These are phyloP conservation scores for Chenopodium suecicum DNA, from an alignment of 148 eudicot species.

Conservation along the genomic window DNA sequence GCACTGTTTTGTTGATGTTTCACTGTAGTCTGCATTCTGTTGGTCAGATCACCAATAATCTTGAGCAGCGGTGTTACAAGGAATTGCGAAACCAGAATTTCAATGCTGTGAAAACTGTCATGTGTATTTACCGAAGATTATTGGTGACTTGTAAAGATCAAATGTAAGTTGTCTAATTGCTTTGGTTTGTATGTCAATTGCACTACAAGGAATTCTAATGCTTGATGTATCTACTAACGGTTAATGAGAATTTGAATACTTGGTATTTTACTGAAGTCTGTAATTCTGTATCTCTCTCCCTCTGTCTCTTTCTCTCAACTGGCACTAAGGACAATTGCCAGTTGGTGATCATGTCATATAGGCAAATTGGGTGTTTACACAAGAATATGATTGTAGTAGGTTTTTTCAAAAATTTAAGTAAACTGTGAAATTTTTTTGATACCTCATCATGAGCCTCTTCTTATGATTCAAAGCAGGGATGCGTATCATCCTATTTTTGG, in stretches of 20 bases:
- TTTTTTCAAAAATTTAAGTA: background rate
- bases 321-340: background rate
- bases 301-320: background rate
- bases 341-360: background rate
- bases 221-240: too few species aligned
- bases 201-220: background rate
- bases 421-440: background rate
- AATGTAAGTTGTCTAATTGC: slow-evolving; percentile 58
- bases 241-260: too few species aligned
- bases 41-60: slow-evolving; percentile 71
- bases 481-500: background rate
- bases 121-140: slow-evolving; percentile 78
- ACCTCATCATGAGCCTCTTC: background rate
- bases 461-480: background rate
- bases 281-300: background rate
- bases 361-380: background rate
- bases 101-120: slow-evolving; percentile 62
- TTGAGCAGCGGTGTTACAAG: slow-evolving; percentile 92
- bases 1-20: background rate
- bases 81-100: slow-evolving; percentile 74
- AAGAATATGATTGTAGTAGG: background rate
- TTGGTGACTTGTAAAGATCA: slow-evolving; percentile 81
- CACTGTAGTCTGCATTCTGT: slow-evolving; percentile 13
- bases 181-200: slow-evolving; percentile 4
- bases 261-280: too few species aligned